Evolutionary conservation across 441 rosid genomes (phyloP).

Genomic region (Metrosideros polymorpha): DNA sequence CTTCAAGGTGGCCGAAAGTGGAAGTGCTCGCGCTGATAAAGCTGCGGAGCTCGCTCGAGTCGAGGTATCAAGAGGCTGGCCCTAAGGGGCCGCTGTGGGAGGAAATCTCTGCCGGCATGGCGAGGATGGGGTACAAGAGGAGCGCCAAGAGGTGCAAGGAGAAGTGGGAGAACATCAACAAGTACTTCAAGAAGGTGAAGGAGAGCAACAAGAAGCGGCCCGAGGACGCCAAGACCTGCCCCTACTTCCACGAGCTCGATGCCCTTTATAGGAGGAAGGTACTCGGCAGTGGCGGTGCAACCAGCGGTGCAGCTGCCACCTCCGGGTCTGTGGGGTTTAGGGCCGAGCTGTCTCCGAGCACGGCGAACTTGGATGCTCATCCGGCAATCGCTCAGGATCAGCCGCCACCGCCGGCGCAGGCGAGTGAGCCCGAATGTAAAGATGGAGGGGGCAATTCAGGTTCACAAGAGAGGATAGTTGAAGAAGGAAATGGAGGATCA

Average conservation of each 20-base stretch:
- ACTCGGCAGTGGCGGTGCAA: conserved; percentile 13
- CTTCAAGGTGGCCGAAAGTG: conserved; percentile 60
- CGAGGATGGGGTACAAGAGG: conserved; percentile 47
- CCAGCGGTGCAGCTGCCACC: conserved; percentile 1
- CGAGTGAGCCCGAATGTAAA: conserved; percentile 10
- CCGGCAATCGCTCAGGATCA: background rate
- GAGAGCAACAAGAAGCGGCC: conserved; percentile 68
- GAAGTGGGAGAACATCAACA: conserved; percentile 85
- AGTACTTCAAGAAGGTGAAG: conserved; percentile 76
- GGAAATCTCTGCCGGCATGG: conserved; percentile 57
- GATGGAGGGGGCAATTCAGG: conserved; percentile 3
- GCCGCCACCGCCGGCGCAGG: background rate
- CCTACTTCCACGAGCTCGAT: conserved; percentile 68
- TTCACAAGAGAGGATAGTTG: conserved; percentile 11
- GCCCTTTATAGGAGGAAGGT: conserved; percentile 51
- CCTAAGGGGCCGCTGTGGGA: conserved; percentile 80
- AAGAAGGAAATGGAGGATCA: conserved; percentile 21
- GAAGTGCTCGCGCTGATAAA: conserved; percentile 70
- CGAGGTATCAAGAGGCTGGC: conserved; percentile 49
- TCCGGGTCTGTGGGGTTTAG: background rate
- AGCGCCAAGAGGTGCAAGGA: conserved; percentile 68
- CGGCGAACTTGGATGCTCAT: background rate
- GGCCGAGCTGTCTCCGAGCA: background rate
- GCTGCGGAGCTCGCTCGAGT: conserved; percentile 55
- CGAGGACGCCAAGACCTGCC: conserved; percentile 72